These are phyloP conservation scores for Trichoderma orchidacearum DNA, from an alignment of 495 filamentous ascomycete species.

Conservation along the genomic window DNA sequence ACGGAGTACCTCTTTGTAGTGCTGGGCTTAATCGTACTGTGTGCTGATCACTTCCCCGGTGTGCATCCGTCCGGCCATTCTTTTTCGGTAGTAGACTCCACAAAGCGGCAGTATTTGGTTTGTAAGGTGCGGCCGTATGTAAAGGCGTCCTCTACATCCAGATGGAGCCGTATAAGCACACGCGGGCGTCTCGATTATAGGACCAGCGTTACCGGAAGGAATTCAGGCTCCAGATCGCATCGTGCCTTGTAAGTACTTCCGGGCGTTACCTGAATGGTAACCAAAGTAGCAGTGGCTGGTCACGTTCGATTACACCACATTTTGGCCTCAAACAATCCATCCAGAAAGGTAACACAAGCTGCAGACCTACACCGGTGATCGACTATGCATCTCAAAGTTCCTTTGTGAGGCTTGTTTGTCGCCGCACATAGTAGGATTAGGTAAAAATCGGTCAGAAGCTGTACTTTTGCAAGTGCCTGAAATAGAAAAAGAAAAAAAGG, in stretches of 20 bases:
- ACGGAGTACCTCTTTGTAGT: background rate
- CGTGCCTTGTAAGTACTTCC: too few relatives aligned
- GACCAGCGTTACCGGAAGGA: too few relatives aligned
- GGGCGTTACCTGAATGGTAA: background rate
- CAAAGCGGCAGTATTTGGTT: too few relatives aligned
- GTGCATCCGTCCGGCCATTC: too few relatives aligned
- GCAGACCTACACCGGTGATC: background rate
- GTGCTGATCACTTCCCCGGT: too few relatives aligned
- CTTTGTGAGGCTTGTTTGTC: background rate
- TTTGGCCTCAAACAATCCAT: background rate
- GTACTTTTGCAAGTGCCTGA: background rate
- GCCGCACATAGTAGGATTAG: background rate
- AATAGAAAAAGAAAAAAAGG: background rate
- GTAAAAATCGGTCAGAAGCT: background rate
- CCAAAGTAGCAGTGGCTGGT: background rate
- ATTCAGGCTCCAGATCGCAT: too few relatives aligned
- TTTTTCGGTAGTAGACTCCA: too few relatives aligned
- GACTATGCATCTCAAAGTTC: background rate
- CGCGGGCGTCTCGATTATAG: too few relatives aligned
- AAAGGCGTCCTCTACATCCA: too few relatives aligned
- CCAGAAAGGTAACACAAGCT: background rate
- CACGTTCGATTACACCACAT: background rate
- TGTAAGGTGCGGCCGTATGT: too few relatives aligned
- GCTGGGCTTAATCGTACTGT: too few relatives aligned
- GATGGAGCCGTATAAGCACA: too few relatives aligned